These are phyloP conservation scores for Sclerotinia sclerotiorum DNA, from an alignment of 2,329 filamentous ascomycete species.

Conservation along the genomic window DNA sequence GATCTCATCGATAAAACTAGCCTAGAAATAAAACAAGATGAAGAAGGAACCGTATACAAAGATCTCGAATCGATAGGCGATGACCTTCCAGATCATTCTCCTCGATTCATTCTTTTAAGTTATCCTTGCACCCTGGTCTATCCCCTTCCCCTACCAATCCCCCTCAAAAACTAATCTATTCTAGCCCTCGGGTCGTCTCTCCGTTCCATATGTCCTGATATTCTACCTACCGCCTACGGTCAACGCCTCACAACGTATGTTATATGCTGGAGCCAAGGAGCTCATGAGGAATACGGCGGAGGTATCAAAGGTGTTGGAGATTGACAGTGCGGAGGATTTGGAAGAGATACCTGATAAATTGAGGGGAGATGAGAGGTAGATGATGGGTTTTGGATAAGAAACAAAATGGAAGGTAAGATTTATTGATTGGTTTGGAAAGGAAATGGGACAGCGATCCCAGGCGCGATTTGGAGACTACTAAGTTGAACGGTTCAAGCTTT, in stretches of 20 bases:
- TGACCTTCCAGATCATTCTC: slow-evolving; percentile 88
- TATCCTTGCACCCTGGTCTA: slow-evolving; percentile 84
- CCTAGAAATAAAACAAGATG: slow-evolving; percentile 83
- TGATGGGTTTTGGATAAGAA: background rate
- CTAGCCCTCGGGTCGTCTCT: slow-evolving; percentile 76
- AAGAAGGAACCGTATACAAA: slow-evolving; percentile 74
- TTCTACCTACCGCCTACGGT: slow-evolving; percentile 94
- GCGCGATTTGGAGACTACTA: background rate
- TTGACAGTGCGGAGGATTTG: slow-evolving; percentile 77
- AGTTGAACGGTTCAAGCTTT: background rate
- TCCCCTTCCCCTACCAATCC: background rate
- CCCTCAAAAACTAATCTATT: slow-evolving; percentile 19
- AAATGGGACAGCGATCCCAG: background rate
- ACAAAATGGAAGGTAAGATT: slow-evolving; percentile 1
- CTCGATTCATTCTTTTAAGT: slow-evolving; percentile 85
- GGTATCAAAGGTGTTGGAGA: slow-evolving; percentile 83
- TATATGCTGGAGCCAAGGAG: slow-evolving; percentile 95
- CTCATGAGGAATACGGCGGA: slow-evolving; percentile 91
- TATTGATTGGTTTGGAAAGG: background rate
- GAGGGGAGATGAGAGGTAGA: slow-evolving; percentile 31
- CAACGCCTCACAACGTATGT: slow-evolving; percentile 83
- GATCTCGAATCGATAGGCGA: slow-evolving; percentile 79
- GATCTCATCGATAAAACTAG: slow-evolving; percentile 88
- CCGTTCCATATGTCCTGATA: slow-evolving; percentile 89
- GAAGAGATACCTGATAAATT: slow-evolving; percentile 74